Evolutionary conservation across 1,284 basidiomycete species (phyloP), one percentile per base, ranked within the genome.

Genomic region (Sporisorium reilianum): DNA sequence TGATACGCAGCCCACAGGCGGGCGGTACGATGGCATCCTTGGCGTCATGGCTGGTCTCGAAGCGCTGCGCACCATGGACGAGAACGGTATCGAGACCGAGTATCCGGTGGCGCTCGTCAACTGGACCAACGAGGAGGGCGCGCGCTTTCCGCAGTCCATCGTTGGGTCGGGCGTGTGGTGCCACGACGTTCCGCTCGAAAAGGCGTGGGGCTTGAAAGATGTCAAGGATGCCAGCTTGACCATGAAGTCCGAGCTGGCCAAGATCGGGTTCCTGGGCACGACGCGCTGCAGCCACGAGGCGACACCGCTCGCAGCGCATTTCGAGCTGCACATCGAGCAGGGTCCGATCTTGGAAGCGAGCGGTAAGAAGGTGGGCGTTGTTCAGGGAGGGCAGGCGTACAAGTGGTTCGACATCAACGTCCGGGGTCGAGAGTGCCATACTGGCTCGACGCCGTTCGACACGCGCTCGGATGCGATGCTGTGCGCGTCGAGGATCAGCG

Each of bases 151-250:
- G 0, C 63, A 67, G 50, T 77, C 78, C 16, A 79, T 82, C 69
- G 66, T 81, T 23, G 81, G 79, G 0, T 80, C 77, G 6, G 79
- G 67, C 0, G 80, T 84, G 2, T 84, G 81, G 82, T 74, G 82
- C 30, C 56, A 56, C 6, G 63, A 74, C 44, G 66, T 74, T 1
- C 66, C 65, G 22, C 62, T 74, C 11, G 61, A 64, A 28, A 68
- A 64, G 25, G 70, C 64, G 0, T 68, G 64, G 64, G 50, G 32
- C 7, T 38, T 73, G 45, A 42, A 62, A 8, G 79, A 75, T 45
- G 67, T 70, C 26, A 70, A 66, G 32, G 64, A 67, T 53, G 7
- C 46, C 0, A 30, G 20, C n/a, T 25, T 66, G 51, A 75, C 72
- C 23, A 70, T 70, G 67, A 64, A 64, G 45, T 60, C 67, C 9